phyloP scores from a whole-genome alignment of 2,329 filamentous ascomycete species.

The Lizonia empirigonia region DNA sequence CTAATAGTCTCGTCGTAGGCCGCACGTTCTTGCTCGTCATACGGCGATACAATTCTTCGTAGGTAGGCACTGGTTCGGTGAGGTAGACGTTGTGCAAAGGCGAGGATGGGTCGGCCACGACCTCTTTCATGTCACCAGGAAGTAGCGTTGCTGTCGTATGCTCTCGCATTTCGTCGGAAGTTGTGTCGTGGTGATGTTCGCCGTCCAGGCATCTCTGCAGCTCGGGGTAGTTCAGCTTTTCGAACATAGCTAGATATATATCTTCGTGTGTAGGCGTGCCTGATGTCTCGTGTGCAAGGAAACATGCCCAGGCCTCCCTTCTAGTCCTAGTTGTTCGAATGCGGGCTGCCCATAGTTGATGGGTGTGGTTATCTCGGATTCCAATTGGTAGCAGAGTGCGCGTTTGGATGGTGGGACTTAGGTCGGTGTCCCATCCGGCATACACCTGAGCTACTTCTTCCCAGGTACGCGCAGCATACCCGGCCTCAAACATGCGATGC shows the following conservation, averaged over 20 bases:
- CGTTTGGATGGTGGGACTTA: conserved; percentile 67
- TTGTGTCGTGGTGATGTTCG: conserved; percentile 11
- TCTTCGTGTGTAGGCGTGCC: conserved; percentile 44
- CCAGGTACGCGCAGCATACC: conserved; percentile 59
- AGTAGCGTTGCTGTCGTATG: conserved; percentile 38
- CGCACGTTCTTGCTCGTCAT: conserved; percentile 61
- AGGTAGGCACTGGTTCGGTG: conserved; percentile 64
- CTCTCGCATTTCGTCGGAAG: not conserved
- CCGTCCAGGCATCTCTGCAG: conserved; percentile 5
- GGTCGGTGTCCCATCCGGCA: conserved; percentile 67
- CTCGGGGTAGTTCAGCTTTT: conserved; percentile 56
- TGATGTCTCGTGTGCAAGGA: conserved; percentile 60
- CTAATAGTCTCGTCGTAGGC: conserved; percentile 59
- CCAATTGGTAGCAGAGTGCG: conserved; percentile 50
- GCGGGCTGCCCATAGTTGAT: conserved; percentile 59
- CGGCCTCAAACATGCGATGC: conserved; percentile 63
- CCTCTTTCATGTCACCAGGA: conserved; percentile 66
- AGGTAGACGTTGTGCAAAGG: conserved; percentile 69
- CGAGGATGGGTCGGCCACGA: conserved; percentile 62
- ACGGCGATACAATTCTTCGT: conserved; percentile 62
- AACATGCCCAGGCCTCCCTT: conserved; percentile 69
- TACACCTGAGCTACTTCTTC: conserved; percentile 61
- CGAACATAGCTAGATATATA: conserved; percentile 63
- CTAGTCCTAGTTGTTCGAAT: conserved; percentile 65
- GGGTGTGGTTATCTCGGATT: not conserved